Evolutionary conservation across 768 basidiomycete genomes (phyloP).

Genomic region (Rhodocollybia butyracea): DNA sequence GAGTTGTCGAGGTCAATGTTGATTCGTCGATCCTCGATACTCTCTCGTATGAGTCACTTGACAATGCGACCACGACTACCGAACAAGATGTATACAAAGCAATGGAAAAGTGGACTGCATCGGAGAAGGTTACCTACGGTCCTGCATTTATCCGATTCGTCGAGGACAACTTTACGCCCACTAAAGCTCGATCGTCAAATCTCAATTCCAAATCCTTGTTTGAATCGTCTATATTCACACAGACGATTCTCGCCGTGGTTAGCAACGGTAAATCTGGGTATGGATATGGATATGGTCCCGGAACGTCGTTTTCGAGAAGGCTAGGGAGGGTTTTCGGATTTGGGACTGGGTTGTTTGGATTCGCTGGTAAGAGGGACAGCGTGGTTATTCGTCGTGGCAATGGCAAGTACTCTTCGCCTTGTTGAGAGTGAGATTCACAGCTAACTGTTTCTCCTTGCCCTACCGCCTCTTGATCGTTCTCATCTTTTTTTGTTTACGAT

Average conservation of each 20-base stretch:
- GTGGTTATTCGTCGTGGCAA: too few relatives aligned
- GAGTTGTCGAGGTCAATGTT: conserved; percentile 71
- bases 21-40: conserved; percentile 45
- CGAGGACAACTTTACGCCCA: background rate
- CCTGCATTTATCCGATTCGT: conserved; percentile 60
- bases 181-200: background rate
- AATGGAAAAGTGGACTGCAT: conserved; percentile 71
- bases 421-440: too few relatives aligned
- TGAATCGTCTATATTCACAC: conserved; percentile 54
- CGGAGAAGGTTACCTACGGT: conserved; percentile 72
- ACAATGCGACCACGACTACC: conserved; percentile 22
- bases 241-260: conserved; percentile 56
- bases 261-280: conserved; percentile 49
- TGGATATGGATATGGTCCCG: background rate
- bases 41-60: background rate
- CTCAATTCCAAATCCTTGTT: conserved; percentile 16
- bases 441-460: too few relatives aligned
- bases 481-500: too few relatives aligned
- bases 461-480: too few relatives aligned
- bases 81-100: conserved; percentile 40
- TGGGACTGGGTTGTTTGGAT: too few relatives aligned
- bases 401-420: too few relatives aligned
- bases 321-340: conserved; percentile 40
- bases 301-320: conserved; percentile 17
- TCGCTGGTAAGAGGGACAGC: too few relatives aligned